These are phyloP conservation scores for Stentor coeruleus DNA, from an alignment of 73 alveolate genomes.

Conservation along the genomic window DNA sequence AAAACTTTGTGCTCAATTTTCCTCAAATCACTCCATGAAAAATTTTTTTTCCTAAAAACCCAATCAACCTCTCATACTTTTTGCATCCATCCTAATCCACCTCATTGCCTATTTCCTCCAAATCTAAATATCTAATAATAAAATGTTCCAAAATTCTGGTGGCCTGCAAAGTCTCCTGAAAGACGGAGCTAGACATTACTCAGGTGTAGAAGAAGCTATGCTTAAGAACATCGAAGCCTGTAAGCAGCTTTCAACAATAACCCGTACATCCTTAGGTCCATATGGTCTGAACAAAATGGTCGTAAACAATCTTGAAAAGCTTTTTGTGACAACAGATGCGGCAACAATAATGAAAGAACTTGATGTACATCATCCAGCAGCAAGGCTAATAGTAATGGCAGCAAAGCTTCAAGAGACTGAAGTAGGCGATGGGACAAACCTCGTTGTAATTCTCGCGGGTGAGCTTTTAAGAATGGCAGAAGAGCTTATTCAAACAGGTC, in stretches of 20 bases:
- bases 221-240: conserved; percentile 95
- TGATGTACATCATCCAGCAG: conserved; percentile 99
- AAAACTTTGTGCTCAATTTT: too few relatives aligned
- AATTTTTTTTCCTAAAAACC: too few relatives aligned
- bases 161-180: conserved; percentile 22
- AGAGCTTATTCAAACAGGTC: conserved; percentile 87
- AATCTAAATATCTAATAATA: too few relatives aligned
- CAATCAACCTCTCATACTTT: too few relatives aligned
- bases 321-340: conserved; percentile 97
- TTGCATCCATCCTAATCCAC: too few relatives aligned
- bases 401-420: conserved; percentile 95
- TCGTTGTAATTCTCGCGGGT: conserved; percentile 94
- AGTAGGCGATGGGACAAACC: conserved; percentile 95
- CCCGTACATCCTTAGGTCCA: conserved; percentile 97
- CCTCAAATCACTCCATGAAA: too few relatives aligned
- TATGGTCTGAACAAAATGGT: conserved; percentile 94
- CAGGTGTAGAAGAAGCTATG: conserved; percentile 95
- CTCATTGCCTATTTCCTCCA: too few relatives aligned
- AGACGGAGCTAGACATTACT: conserved; percentile 87
- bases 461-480: conserved; percentile 96
- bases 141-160: conserved; percentile 26
- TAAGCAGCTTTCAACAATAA: conserved; percentile 90
- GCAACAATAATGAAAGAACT: conserved; percentile 88
- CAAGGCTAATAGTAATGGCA: conserved; percentile 93
- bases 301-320: conserved; percentile 92